A percentile compares a stretch with the other conserved stretches of the same genome.
These are phyloP conservation scores for Xylariaceae sp. DNA, from an alignment of 2,329 filamentous ascomycete species.

Conservation along the genomic window DNA sequence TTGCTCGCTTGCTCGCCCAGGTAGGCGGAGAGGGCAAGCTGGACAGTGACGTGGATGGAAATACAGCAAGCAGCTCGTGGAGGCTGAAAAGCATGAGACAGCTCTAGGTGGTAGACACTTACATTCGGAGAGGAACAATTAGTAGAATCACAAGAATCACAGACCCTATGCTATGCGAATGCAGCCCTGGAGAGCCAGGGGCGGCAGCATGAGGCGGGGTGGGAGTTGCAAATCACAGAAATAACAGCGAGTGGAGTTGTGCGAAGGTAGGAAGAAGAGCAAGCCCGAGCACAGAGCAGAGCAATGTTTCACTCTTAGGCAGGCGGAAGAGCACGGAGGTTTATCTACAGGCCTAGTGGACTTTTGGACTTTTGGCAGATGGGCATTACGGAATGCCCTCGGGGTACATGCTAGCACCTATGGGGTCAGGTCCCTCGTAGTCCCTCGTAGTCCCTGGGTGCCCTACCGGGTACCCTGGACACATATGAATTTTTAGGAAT, in stretches of 20 bases:
- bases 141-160: slow-evolving; percentile 36
- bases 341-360: neutral
- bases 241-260: slow-evolving; percentile 42
- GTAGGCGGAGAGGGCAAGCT: slow-evolving; percentile 1
- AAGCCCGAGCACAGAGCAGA: slow-evolving; percentile 12
- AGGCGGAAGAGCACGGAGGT: slow-evolving; percentile 24
- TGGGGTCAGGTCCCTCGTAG: slow-evolving; percentile 3
- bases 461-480: slow-evolving; percentile 3
- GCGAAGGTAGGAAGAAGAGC: slow-evolving; percentile 29
- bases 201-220: slow-evolving; percentile 35
- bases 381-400: no score
- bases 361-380: neutral
- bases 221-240: slow-evolving; percentile 32
- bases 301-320: slow-evolving; percentile 31
- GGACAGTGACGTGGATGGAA: neutral
- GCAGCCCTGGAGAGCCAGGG: slow-evolving; percentile 45
- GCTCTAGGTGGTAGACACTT: slow-evolving; percentile 6
- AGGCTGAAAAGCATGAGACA: neutral
- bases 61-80: neutral
- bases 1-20: neutral
- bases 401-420: neutral
- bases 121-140: slow-evolving; percentile 29
- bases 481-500: no score
- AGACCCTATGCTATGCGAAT: slow-evolving; percentile 35
- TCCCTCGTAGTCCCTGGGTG: slow-evolving; percentile 1